Conservation (phyloP, 2,329 filamentous ascomycete species). For the Arthroderma sp. region DNA sequence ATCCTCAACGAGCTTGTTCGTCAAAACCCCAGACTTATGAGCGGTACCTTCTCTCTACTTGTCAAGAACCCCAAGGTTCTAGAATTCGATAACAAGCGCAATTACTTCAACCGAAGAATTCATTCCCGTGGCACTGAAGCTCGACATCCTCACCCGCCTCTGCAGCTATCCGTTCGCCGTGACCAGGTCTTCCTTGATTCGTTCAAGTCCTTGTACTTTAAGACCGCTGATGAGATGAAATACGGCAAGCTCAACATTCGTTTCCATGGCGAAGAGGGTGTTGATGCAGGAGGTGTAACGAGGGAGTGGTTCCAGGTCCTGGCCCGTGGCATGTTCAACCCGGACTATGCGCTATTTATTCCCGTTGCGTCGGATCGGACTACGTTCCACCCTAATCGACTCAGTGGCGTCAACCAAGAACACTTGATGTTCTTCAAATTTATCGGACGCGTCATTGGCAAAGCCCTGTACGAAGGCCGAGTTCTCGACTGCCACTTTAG, state of each 20-base stretch:
- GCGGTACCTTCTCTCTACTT: constrained; percentile 84
- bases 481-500: constrained; percentile 98
- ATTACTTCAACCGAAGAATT: constrained; percentile 91
- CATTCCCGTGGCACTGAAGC: constrained; percentile 60
- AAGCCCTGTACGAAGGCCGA: constrained; percentile 89
- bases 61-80: constrained; percentile 98
- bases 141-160: constrained; percentile 58
- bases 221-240: constrained; percentile 92
- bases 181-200: constrained; percentile 97
- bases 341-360: constrained; percentile 91
- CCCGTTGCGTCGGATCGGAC: constrained; percentile 95
- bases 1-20: constrained; percentile 96
- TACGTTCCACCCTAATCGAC: constrained; percentile 94
- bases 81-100: constrained; percentile 98
- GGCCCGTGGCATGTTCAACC: constrained; percentile 95
- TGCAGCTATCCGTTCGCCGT: constrained; percentile 81
- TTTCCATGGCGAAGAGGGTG: constrained; percentile 93
- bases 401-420: constrained; percentile 87
- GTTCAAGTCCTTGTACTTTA: constrained; percentile 97
- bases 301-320: constrained; percentile 99
- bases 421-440: constrained; percentile 99
- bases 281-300: constrained; percentile 93
- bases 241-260: constrained; percentile 96
- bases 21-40: constrained; percentile 96
- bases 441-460: constrained; percentile 95